Evolutionary conservation across 306 rosid species (phyloP).

Genomic region (Acacia confusa): DNA sequence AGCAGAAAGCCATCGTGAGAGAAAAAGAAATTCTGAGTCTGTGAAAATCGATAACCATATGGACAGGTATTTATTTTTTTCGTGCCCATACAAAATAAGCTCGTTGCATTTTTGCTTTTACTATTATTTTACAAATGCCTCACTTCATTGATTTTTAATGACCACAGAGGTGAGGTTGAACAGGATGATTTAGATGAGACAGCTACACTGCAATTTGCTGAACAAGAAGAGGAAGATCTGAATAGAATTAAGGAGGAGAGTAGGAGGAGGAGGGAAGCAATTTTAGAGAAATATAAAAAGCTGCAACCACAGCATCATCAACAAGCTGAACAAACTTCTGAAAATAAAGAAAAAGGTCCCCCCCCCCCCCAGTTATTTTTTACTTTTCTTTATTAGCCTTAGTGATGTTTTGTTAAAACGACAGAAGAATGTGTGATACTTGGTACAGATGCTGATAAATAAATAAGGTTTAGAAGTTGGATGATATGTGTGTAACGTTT

Average conservation of each 20-base stretch:
- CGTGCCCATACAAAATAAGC: neutral
- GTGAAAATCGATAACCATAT: constrained; percentile 34
- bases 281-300: constrained; percentile 83
- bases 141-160: constrained; percentile 19
- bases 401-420: neutral
- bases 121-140: neutral
- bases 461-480: neutral
- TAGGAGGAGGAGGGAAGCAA: constrained; percentile 82
- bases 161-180: constrained; percentile 61
- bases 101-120: neutral
- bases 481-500: constrained; percentile 3
- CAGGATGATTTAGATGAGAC: constrained; percentile 72
- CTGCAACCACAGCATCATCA: constrained; percentile 42
- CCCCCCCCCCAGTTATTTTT: too few relatives aligned
- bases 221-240: constrained; percentile 92
- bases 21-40: constrained; percentile 38
- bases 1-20: constrained; percentile 41
- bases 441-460: neutral
- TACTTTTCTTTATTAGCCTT: neutral
- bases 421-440: neutral
- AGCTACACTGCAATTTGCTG: constrained; percentile 51
- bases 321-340: constrained; percentile 41
- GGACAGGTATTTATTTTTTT: constrained; percentile 46
- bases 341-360: constrained; percentile 58
- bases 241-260: constrained; percentile 95